Conservation (phyloP, 441 rosid species). For the Populus trichocarpa region DNA sequence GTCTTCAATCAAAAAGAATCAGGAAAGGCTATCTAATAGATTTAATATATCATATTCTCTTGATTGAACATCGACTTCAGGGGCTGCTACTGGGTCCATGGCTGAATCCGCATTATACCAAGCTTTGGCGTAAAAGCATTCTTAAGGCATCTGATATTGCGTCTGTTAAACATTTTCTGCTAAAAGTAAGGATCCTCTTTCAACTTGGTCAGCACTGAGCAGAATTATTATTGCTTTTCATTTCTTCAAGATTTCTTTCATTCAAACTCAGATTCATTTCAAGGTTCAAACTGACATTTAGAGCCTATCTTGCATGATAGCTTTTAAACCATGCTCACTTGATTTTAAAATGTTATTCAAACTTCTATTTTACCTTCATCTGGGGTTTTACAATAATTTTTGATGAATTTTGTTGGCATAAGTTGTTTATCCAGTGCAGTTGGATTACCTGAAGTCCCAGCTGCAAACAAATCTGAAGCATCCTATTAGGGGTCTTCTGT, state of each 20-base stretch:
- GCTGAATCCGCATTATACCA: slow-evolving; percentile 63
- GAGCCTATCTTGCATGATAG: background rate
- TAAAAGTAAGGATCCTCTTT: slow-evolving; percentile 44
- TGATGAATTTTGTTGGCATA: background rate
- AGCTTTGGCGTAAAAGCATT: slow-evolving; percentile 59
- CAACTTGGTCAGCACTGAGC: slow-evolving; percentile 5
- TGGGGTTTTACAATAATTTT: background rate
- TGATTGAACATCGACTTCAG: slow-evolving; percentile 66
- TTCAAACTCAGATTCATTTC: background rate
- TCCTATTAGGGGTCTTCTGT: background rate
- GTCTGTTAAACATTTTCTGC: slow-evolving; percentile 52
- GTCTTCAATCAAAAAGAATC: slow-evolving; percentile 33
- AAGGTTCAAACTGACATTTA: background rate
- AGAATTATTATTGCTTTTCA: background rate
- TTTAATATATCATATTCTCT: slow-evolving; percentile 50
- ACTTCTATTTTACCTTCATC: background rate
- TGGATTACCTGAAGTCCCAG: background rate
- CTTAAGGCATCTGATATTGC: slow-evolving; percentile 53
- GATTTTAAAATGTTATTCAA: too few species aligned
- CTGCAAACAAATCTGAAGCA: background rate
- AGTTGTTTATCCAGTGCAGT: background rate
- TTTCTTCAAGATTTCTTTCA: background rate
- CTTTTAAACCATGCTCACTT: background rate
- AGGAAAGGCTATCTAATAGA: slow-evolving; percentile 53
- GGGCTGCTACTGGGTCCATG: slow-evolving; percentile 94